Percentiles rank a stretch among this genome's conserved stretches.
Conservation (phyloP, 1,284 basidiomycete species). For the Quambalaria eucalypti region DNA sequence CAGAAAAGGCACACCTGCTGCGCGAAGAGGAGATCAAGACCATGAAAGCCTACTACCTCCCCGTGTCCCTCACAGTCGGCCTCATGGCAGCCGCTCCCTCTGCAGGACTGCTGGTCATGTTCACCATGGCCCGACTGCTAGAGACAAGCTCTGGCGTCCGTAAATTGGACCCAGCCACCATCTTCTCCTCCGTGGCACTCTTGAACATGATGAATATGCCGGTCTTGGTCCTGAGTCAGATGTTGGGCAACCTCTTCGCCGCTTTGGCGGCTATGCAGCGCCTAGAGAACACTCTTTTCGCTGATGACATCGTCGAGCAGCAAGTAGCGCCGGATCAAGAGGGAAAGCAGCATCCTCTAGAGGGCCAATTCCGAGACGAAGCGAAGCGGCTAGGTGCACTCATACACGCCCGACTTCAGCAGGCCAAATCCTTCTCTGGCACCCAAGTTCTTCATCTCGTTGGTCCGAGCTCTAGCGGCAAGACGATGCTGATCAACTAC, state of each 20-base stretch:
- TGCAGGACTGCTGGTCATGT: background rate
- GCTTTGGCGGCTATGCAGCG: background rate
- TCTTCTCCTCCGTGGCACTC: background rate
- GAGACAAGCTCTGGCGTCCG: background rate
- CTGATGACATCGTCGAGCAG: background rate
- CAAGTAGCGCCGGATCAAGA: background rate
- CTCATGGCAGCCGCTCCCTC: background rate
- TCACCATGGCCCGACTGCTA: background rate
- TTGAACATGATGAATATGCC: background rate
- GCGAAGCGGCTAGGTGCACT: background rate
- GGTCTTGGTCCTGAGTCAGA: background rate
- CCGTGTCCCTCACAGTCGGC: background rate
- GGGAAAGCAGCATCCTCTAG: background rate
- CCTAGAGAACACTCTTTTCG: background rate
- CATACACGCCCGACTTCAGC: background rate
- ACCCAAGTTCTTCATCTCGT: background rate
- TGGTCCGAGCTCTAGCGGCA: background rate
- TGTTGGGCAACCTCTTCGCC: background rate
- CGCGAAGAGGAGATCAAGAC: background rate
- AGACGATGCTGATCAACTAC: background rate
- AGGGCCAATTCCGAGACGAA: background rate
- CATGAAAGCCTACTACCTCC: background rate
- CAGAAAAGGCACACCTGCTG: background rate
- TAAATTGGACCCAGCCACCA: background rate
- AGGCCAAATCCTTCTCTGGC: background rate